Conservation (phyloP, 1,139 yeast genomes). For the Taphrina wiesneri region DNA sequence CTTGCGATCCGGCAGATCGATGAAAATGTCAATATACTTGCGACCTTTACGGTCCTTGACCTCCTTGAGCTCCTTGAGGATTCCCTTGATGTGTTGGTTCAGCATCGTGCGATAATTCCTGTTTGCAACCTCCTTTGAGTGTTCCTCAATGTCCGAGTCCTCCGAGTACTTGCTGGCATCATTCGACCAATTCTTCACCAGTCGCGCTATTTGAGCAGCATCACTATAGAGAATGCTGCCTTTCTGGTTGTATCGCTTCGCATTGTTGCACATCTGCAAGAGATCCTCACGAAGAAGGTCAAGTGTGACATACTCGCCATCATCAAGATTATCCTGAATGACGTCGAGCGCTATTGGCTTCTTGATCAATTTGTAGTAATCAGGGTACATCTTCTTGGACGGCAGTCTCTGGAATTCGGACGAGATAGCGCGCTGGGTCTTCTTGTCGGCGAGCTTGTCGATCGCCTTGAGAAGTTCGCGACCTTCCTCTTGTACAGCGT, state of each 20-base stretch:
- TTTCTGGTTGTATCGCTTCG: constrained; percentile 83
- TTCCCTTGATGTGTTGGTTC: constrained; percentile 10
- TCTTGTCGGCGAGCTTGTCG: constrained; percentile 28
- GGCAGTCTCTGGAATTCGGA: constrained; percentile 69
- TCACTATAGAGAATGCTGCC: constrained; percentile 81
- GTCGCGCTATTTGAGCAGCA: constrained; percentile 52
- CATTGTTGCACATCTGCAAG: constrained; percentile 77
- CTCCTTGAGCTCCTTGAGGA: constrained; percentile 15
- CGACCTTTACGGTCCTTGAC: constrained; percentile 47
- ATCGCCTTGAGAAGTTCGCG: constrained; percentile 25
- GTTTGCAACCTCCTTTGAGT: background rate
- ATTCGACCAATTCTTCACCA: constrained; percentile 29
- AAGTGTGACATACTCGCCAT: constrained; percentile 41
- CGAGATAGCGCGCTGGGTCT: constrained; percentile 38
- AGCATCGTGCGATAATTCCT: constrained; percentile 23
- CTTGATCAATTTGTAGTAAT: constrained; percentile 64
- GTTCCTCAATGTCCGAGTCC: constrained; percentile 20
- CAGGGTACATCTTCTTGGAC: constrained; percentile 73
- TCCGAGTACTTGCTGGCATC: constrained; percentile 19
- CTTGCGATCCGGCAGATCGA: constrained; percentile 71
- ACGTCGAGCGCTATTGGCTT: constrained; percentile 47
- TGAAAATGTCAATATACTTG: constrained; percentile 54
- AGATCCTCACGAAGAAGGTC: constrained; percentile 70
- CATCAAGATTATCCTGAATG: constrained; percentile 39
- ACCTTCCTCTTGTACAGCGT: constrained; percentile 10